These are phyloP conservation scores for Ganoderma leucocontextum DNA, from an alignment of 1,284 basidiomycete species.

Conservation along the genomic window DNA sequence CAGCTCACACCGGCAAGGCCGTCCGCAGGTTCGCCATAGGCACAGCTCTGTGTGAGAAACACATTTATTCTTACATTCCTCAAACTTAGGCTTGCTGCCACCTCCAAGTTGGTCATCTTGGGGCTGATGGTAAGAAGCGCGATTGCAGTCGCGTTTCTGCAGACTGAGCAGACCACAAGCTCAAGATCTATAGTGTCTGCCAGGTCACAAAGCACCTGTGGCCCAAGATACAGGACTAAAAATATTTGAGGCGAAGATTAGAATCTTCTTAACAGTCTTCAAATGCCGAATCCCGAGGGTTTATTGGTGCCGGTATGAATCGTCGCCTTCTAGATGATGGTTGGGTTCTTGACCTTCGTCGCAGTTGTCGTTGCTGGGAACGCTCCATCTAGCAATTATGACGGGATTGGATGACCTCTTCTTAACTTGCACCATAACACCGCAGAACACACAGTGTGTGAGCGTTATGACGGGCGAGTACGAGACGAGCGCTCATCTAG, in stretches of 20 bases:
- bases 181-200: background rate
- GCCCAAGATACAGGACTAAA: background rate
- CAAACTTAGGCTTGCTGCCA: background rate
- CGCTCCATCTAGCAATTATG: background rate
- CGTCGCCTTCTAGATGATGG: background rate
- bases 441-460: background rate
- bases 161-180: background rate
- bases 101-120: background rate
- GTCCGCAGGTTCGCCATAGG: background rate
- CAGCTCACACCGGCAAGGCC: background rate
- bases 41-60: background rate
- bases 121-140: background rate
- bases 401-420: background rate
- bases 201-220: background rate
- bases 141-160: background rate
- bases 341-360: background rate
- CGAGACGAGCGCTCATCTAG: background rate
- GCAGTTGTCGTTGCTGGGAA: background rate
- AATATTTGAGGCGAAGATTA: background rate
- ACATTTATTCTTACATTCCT: background rate
- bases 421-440: background rate
- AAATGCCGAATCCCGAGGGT: background rate
- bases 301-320: background rate
- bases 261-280: background rate
- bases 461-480: background rate